These are phyloP conservation scores for Coelastrella sp. DNA, from an alignment of 139 green algal genomes.

Conservation along the genomic window DNA sequence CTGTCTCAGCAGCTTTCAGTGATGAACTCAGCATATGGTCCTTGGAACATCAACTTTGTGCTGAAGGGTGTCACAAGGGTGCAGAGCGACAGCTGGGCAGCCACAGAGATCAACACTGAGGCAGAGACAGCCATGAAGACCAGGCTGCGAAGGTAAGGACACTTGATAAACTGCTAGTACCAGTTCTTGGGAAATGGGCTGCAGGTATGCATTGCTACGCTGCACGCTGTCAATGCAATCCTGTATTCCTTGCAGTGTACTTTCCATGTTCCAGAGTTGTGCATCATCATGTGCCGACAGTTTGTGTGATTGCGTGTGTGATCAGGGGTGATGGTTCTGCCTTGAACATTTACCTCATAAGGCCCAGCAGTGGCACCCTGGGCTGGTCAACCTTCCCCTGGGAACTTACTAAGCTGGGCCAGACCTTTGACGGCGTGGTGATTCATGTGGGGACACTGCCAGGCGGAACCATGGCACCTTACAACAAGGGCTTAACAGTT, in stretches of 20 bases:
- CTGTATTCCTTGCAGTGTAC: too few species aligned
- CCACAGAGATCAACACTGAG: constrained; percentile 23
- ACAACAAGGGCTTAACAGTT: constrained; percentile 45
- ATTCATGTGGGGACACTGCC: constrained; percentile 33
- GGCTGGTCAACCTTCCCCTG: constrained; percentile 47
- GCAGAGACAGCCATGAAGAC: constrained; percentile 36
- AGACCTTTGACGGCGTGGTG: constrained; percentile 42
- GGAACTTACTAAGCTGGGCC: constrained; percentile 1
- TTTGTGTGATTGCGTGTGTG: too few species aligned
- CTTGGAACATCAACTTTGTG: not conserved
- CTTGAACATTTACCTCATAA: constrained; percentile 44
- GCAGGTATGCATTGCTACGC: too few species aligned
- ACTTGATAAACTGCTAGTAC: too few species aligned
- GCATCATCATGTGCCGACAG: not conserved
- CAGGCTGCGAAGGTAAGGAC: not conserved
- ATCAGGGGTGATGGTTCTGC: not conserved
- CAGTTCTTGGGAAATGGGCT: too few species aligned
- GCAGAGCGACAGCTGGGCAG: constrained; percentile 1
- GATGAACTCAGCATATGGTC: constrained; percentile 37
- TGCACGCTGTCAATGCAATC: too few species aligned
- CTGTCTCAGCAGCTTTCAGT: constrained; percentile 6
- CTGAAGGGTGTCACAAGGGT: constrained; percentile 29
- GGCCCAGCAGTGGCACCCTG: constrained; percentile 16
- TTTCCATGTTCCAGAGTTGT: too few species aligned
- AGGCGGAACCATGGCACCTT: constrained; percentile 28